Conservation (phyloP, 495 filamentous ascomycete genomes). For the Penicillium cataractarum region DNA sequence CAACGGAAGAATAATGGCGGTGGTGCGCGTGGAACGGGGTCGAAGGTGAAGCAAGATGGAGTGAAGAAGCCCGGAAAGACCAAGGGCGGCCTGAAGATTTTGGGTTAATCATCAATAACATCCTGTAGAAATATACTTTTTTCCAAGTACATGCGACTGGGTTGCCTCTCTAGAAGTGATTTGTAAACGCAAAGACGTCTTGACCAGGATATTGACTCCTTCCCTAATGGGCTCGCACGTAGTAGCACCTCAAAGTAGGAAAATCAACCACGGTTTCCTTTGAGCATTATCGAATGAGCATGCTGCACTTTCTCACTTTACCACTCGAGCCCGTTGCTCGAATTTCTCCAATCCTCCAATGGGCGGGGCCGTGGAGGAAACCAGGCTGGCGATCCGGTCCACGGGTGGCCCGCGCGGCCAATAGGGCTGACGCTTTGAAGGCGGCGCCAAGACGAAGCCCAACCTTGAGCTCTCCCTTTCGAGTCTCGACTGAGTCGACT, state of each 20-base stretch:
- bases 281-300: not conserved
- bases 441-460: not conserved
- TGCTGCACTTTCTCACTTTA: not conserved
- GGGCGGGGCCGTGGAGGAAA: not conserved
- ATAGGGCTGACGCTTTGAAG: not conserved
- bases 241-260: not conserved
- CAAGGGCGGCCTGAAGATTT: constrained; percentile 73
- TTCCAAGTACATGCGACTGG: too few species aligned
- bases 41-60: constrained; percentile 61
- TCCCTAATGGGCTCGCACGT: too few species aligned
- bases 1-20: constrained; percentile 49
- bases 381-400: not conserved
- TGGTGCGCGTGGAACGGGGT: constrained; percentile 35
- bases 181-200: too few species aligned
- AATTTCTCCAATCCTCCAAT: not conserved
- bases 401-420: not conserved
- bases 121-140: not conserved
- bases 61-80: constrained; percentile 81
- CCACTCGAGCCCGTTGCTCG: not conserved
- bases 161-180: not conserved
- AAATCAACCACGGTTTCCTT: not conserved
- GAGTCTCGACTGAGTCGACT: not conserved
- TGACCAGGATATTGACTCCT: too few species aligned
- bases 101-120: constrained; percentile 59
- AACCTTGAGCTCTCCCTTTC: not conserved